Evolutionary conservation across 108 stramenopile species (phyloP), one percentile per base, ranked within the genome.

Genomic region (Conticribra weissflogii): DNA sequence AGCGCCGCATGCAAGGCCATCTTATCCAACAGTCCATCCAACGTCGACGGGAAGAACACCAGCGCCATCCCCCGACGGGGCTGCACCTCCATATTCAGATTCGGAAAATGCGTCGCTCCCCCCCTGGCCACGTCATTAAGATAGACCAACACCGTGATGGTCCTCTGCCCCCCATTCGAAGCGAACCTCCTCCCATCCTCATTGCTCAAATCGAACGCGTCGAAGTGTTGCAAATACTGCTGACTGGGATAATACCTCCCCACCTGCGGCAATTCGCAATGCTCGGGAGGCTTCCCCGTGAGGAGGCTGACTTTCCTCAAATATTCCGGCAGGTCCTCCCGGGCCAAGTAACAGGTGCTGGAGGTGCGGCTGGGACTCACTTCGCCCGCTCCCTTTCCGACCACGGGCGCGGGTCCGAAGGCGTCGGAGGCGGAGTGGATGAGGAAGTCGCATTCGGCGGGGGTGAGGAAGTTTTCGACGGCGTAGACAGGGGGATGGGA

Each of bases 21-120:
- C 44, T 81, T 81, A 80, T 99, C 98, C 66, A 97, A 66, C 7
- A 81, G 49, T 30, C 97, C 97, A 71, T 96, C 97, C 7, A 97
- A 76, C 15, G 94, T 94, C 28, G 96, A 87, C 14, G 98, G 98
- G 67, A 99, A 99, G 73, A 98, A 99, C 22, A 99, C 89, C 0
- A 98, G 60, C 0, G 97, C 97, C 92, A 82, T 89, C 19, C 96
- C 96, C 41, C 76, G 71, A 9, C 76, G 79, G 1, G 97, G 97
- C 51, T 76, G 78, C 19, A 95, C 86, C 56, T 87, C 54, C 28
- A 92, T n/a, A 59, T 92, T 88, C 46, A 98, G 73, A 32, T 84
- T 79, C 0, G 95, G 93, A 74, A 99, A 98, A 32, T 56, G 55
- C 2, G 97, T 99, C n/a, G 83, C 67, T 18, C 97, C 98, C 4